Evolutionary conservation across 2,329 filamentous ascomycete species (phyloP).

Genomic region (Cercospora sp.): DNA sequence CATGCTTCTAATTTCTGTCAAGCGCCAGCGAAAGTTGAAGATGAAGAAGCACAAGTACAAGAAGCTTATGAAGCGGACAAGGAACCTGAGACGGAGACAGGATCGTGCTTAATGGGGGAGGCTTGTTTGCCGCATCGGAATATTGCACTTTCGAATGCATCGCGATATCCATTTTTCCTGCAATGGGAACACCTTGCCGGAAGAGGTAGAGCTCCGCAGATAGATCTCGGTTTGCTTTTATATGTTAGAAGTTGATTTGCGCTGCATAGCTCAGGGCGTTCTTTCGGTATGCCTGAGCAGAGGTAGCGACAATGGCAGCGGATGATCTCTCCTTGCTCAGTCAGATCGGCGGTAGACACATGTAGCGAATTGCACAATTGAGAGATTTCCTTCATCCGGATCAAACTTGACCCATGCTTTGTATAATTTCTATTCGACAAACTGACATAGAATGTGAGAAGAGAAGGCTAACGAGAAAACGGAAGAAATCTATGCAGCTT

Average conservation of each 20-base stretch:
- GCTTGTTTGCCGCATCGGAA: neutral
- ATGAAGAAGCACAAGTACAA: slow-evolving; percentile 99
- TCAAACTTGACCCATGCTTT: neutral
- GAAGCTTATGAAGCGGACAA: slow-evolving; percentile 94
- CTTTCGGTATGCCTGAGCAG: neutral
- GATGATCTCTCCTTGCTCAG: neutral
- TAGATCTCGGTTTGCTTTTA: neutral
- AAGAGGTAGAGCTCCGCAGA: neutral
- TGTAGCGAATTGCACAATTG: neutral
- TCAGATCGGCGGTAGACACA: neutral
- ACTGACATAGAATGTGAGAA: neutral
- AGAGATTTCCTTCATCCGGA: neutral
- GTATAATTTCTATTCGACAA: neutral
- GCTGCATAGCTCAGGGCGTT: neutral
- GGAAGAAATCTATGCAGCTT: neutral
- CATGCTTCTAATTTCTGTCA: slow-evolving; percentile 86
- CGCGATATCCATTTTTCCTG: neutral
- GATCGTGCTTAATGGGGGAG: slow-evolving; percentile 42
- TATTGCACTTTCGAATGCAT: neutral
- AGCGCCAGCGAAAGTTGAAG: slow-evolving; percentile 87
- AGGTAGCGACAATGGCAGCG: neutral
- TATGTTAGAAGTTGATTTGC: neutral
- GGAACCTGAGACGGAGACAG: slow-evolving; percentile 82
- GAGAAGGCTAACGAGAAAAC: neutral
- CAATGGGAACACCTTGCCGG: neutral